Conservation (phyloP, 1,139 yeast genomes). For the Saccharomycopsis hybrid region DNA sequence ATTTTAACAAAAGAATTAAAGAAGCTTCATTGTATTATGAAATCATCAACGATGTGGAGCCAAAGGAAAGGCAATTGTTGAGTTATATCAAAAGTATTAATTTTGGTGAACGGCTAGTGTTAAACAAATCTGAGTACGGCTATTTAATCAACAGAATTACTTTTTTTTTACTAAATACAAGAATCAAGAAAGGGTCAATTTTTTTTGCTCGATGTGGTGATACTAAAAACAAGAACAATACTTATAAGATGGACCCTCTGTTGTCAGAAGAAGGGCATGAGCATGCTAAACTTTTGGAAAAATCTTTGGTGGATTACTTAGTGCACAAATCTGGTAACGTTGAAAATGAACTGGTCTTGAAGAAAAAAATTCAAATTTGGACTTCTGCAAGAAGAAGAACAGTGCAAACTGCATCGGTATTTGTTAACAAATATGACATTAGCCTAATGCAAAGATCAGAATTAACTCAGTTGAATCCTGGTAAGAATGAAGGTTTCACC, state of each 20-base stretch:
- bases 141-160: conserved; percentile 85
- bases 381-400: conserved; percentile 87
- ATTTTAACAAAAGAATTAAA: conserved; percentile 49
- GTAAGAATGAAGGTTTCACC: conserved; percentile 68
- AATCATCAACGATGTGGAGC: conserved; percentile 43
- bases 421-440: conserved; percentile 49
- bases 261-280: conserved; percentile 51
- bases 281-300: conserved; percentile 43
- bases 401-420: conserved; percentile 66
- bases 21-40: conserved; percentile 46
- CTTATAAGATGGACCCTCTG: conserved; percentile 56
- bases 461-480: conserved; percentile 84
- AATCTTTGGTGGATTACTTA: conserved; percentile 30
- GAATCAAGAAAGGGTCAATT: conserved; percentile 78
- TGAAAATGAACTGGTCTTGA: not conserved
- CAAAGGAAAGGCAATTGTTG: conserved; percentile 41
- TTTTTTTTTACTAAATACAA: conserved; percentile 81
- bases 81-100: conserved; percentile 80
- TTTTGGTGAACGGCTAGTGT: conserved; percentile 80
- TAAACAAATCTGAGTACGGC: conserved; percentile 78
- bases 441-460: conserved; percentile 71
- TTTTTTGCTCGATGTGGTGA: conserved; percentile 82
- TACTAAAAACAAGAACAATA: conserved; percentile 38
- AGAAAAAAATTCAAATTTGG: conserved; percentile 49
- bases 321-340: conserved; percentile 19